Percentiles rank a stretch among this genome's conserved stretches.
These are phyloP conservation scores for Aegilops bicornis DNA, from an alignment of 176 grass and related monocot genomes.

Conservation along the genomic window DNA sequence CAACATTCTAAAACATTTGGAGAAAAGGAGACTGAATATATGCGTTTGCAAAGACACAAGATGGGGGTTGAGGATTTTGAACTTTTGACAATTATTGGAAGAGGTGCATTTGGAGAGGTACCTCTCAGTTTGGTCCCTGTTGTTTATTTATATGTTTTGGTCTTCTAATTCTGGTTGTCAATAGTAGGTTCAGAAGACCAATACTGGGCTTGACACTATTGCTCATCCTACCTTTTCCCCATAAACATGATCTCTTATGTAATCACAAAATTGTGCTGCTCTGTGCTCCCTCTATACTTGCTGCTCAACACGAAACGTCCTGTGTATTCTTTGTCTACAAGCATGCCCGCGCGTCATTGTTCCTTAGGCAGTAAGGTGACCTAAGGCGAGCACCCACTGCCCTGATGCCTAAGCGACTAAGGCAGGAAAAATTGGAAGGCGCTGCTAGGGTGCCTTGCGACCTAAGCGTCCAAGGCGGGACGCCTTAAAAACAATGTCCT, in stretches of 20 bases:
- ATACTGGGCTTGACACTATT: slow-evolving; percentile 14
- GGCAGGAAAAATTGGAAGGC: too few relatives aligned
- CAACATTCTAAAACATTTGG: slow-evolving; percentile 92
- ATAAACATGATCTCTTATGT: slow-evolving; percentile 21
- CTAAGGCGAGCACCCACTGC: too few relatives aligned
- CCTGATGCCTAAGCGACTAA: too few relatives aligned
- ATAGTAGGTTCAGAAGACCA: not conserved
- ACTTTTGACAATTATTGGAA: slow-evolving; percentile 98
- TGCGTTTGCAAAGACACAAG: slow-evolving; percentile 96
- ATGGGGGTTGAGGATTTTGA: slow-evolving; percentile 99
- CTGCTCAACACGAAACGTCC: not conserved
- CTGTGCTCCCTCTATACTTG: slow-evolving; percentile 20
- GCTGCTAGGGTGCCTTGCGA: too few relatives aligned
- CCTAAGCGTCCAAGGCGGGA: too few relatives aligned
- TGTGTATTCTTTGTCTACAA: not conserved
- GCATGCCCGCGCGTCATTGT: too few relatives aligned
- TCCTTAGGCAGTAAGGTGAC: too few relatives aligned
- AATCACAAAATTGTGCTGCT: not conserved
- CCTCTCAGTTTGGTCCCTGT: not conserved
- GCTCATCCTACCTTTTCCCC: not conserved
- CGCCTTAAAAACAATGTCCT: too few relatives aligned
- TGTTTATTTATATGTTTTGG: not conserved
- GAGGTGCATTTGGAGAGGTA: slow-evolving; percentile 98
- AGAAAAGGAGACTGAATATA: slow-evolving; percentile 99
- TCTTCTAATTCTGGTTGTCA: slow-evolving; percentile 11